Conservation (phyloP, 306 rosid genomes). For the Bauhinia variegata region DNA sequence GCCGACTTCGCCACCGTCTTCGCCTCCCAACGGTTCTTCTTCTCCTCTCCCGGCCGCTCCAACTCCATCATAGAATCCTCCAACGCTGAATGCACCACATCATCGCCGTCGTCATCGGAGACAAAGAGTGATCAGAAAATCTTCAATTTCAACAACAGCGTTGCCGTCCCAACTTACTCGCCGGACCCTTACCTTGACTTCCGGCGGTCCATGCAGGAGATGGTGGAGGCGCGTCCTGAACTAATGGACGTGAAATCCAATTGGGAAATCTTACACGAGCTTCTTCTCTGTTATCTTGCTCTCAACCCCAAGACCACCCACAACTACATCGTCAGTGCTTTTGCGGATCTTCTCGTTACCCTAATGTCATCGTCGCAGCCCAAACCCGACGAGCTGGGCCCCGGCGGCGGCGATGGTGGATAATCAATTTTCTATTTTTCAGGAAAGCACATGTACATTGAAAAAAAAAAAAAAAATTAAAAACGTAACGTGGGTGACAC, state of each 20-base stretch:
- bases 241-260: constrained; percentile 55
- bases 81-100: constrained; percentile 10
- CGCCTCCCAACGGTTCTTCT: constrained; percentile 89
- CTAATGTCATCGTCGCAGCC: constrained; percentile 42
- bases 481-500: constrained; percentile 37
- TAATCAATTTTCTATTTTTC: constrained; percentile 24
- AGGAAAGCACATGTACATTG: constrained; percentile 26
- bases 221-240: constrained; percentile 86
- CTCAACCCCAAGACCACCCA: constrained; percentile 80
- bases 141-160: constrained; percentile 58
- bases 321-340: constrained; percentile 78
- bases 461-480: background rate
- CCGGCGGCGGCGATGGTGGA: constrained; percentile 23
- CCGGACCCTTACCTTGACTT: constrained; percentile 89
- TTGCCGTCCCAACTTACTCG: constrained; percentile 73
- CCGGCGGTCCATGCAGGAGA: constrained; percentile 89
- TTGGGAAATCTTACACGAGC: constrained; percentile 81
- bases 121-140: constrained; percentile 12
- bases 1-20: constrained; percentile 68
- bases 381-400: background rate
- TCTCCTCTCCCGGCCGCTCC: constrained; percentile 86
- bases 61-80: constrained; percentile 74
- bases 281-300: constrained; percentile 79
- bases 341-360: constrained; percentile 72
- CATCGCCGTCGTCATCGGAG: background rate